Evolutionary conservation across 176 grass and related monocot species (phyloP).

Genomic region (Canna indica): DNA sequence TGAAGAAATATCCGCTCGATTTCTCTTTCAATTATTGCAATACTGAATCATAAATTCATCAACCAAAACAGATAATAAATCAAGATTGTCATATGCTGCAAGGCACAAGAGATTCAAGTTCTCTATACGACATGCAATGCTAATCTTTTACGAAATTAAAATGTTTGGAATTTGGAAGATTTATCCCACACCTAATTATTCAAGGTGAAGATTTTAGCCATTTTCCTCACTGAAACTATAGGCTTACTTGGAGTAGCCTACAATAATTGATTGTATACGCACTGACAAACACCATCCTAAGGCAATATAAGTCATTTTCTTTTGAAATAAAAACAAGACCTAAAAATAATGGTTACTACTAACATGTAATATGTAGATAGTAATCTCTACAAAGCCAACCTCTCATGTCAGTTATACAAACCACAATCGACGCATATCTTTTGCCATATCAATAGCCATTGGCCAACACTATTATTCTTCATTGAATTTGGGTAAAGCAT

Average conservation of each 20-base stretch:
- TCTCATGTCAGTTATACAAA: too few relatives aligned
- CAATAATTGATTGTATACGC: background rate
- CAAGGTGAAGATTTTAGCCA: background rate
- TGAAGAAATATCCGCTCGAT: too few relatives aligned
- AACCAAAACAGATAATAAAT: background rate
- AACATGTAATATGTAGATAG: background rate
- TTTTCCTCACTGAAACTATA: background rate
- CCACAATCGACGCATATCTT: too few relatives aligned
- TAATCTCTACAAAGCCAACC: too few relatives aligned
- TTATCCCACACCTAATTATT: background rate
- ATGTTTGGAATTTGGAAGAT: background rate
- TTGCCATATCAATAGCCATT: too few relatives aligned
- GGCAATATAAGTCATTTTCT: background rate
- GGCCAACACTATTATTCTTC: too few relatives aligned
- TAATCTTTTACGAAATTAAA: background rate
- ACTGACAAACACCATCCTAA: background rate
- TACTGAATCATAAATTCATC: too few relatives aligned
- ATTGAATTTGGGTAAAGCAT: too few relatives aligned
- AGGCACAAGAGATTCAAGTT: background rate
- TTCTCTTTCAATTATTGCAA: too few relatives aligned
- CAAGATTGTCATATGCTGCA: background rate
- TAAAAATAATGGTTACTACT: too few relatives aligned
- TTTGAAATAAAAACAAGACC: too few relatives aligned
- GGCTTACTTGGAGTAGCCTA: background rate
- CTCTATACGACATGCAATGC: background rate